Percentiles rank a stretch among this genome's conserved stretches.
Evolutionary conservation across 768 basidiomycete species (phyloP).

Genomic region (Tricholoma hemisulphureum): DNA sequence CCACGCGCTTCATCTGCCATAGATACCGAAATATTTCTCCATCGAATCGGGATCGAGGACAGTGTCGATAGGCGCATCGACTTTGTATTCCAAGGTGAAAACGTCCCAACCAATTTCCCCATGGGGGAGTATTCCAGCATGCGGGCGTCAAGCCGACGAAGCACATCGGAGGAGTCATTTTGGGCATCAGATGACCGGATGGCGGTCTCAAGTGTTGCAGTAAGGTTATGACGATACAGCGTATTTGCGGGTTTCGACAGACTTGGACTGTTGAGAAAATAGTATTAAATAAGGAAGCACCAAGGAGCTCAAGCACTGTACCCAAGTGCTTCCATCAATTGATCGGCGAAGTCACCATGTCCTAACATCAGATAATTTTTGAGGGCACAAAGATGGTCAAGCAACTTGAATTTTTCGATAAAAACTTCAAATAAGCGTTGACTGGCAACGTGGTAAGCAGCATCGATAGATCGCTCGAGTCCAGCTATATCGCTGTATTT

Average conservation of each 20-base stretch:
- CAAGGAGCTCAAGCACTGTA: conserved; percentile 32
- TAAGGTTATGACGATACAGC: conserved; percentile 95
- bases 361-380: conserved; percentile 92
- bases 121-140: conserved; percentile 95
- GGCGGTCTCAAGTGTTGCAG: conserved; percentile 92
- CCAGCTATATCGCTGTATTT: conserved; percentile 96
- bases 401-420: conserved; percentile 89
- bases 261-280: conserved; percentile 57
- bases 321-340: conserved; percentile 91
- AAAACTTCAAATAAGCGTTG: conserved; percentile 94
- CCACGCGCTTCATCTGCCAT: conserved; percentile 93
- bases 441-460: conserved; percentile 90
- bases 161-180: conserved; percentile 78
- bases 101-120: conserved; percentile 99
- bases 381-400: conserved; percentile 86
- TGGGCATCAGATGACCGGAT: conserved; percentile 92
- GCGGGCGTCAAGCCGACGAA: conserved; percentile 91
- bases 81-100: conserved; percentile 96
- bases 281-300: conserved; percentile 8
- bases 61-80: conserved; percentile 94
- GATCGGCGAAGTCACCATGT: conserved; percentile 93
- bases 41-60: conserved; percentile 88
- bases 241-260: conserved; percentile 87
- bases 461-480: conserved; percentile 91
- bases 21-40: conserved; percentile 91